Evolutionary conservation across 2,329 filamentous ascomycete species (phyloP).

Genomic region (Diaporthe citrichinensis): DNA sequence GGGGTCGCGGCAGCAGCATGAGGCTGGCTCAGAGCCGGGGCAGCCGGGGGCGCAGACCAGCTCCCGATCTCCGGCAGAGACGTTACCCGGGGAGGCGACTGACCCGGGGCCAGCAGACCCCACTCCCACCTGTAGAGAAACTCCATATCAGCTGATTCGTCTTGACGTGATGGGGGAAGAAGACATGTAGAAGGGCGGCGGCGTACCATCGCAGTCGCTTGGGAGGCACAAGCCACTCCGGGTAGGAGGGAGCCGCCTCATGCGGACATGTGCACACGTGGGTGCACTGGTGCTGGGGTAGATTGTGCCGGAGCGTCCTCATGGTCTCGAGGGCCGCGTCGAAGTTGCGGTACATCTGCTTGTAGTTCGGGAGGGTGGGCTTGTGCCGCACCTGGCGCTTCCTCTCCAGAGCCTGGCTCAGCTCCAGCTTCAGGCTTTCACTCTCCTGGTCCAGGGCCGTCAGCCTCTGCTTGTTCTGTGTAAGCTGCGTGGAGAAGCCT

Average conservation of each 20-base stretch:
- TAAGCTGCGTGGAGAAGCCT: background rate
- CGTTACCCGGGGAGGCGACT: background rate
- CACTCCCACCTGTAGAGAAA: constrained; percentile 7
- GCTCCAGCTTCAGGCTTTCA: background rate
- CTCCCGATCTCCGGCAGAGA: background rate
- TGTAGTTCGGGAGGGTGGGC: constrained; percentile 13
- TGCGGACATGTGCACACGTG: background rate
- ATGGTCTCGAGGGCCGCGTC: constrained; percentile 10
- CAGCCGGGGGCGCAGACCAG: background rate
- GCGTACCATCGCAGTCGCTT: constrained; percentile 1
- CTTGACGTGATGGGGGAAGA: background rate
- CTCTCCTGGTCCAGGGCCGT: background rate
- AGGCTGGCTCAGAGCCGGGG: background rate
- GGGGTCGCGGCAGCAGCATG: background rate
- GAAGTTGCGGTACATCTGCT: constrained; percentile 22
- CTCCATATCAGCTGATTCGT: background rate
- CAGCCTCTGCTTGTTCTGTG: background rate
- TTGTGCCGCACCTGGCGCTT: constrained; percentile 6
- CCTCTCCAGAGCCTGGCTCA: constrained; percentile 7
- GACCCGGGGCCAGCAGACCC: background rate
- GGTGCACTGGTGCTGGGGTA: background rate
- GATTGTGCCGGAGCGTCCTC: background rate
- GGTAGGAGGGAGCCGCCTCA: background rate
- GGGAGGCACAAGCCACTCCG: constrained; percentile 20
- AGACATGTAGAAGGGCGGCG: background rate